Evolutionary conservation across 2,329 filamentous ascomycete genomes (phyloP), one percentile per base, ranked within the genome.

Genomic region (Colletotrichum godetiae): DNA sequence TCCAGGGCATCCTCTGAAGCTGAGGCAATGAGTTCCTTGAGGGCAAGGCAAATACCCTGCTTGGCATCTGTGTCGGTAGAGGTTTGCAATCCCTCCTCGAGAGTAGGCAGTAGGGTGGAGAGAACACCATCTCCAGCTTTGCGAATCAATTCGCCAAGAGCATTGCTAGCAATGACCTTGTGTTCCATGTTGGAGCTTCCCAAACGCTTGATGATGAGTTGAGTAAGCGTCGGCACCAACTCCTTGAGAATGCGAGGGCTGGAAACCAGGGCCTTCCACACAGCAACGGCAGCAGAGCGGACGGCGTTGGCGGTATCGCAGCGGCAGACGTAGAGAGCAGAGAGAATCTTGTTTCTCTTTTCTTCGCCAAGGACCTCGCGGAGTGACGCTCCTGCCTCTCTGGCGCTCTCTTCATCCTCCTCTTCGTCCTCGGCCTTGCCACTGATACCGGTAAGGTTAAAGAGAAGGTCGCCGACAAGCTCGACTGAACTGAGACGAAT

Each of bases 401-500:
- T 93, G 56, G 92, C 93, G 71, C 87, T 88, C 72, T 94, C 92
- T 75, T 91, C 89, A 75, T 97, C 93, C 76, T 97, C 93, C 72
- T 95, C 93, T 59, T 95, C 94, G 24, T 91, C 88, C 73, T 95
- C 94, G 5, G 88, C 87, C 77, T 93, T 95, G 69, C 91, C 94
- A 78, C 90, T 97, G 81, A 98, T 95, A 80, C 97, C 97, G 31
- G 95, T 98, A 73, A 99, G 93, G 81, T 98, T 99, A 90, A 99
- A 99, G 29, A 99, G 89, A 61, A 99, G 88, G 80, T 99, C 97
- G 77, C 97, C 97, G 69, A 99, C 96, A 75, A 99, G 89, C 85
- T 99, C 97, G 73, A 99, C 97, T 60, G 97, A 99, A 83, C 96
- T 98, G 81, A 99, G 93, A 87, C 97, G 94, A 79, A 99, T 99